Conservation (phyloP, 2,329 filamentous ascomycete genomes). For the Xylariales sp. region DNA sequence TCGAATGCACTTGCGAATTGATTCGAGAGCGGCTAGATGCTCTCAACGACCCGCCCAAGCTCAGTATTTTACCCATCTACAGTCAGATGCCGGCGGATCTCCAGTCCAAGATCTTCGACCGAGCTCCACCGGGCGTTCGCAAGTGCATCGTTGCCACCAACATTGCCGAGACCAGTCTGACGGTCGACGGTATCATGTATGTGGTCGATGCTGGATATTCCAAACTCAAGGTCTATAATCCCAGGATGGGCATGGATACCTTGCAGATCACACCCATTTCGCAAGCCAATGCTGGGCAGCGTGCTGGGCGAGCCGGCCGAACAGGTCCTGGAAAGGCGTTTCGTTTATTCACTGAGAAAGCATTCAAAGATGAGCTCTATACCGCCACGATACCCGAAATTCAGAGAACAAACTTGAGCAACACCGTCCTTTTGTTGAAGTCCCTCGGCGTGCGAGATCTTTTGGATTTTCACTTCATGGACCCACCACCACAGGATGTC, state of each 20-base stretch:
- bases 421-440: constrained; percentile 91
- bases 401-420: constrained; percentile 91
- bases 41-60: constrained; percentile 89
- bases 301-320: constrained; percentile 87
- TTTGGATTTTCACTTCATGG: constrained; percentile 98
- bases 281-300: constrained; percentile 90
- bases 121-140: constrained; percentile 80
- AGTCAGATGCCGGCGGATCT: constrained; percentile 99
- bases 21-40: constrained; percentile 82
- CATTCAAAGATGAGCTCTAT: constrained; percentile 94
- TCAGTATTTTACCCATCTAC: constrained; percentile 95
- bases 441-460: constrained; percentile 91
- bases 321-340: constrained; percentile 96
- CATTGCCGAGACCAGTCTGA: constrained; percentile 96
- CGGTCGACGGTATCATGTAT: constrained; percentile 98
- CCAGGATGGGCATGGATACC: constrained; percentile 98
- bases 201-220: constrained; percentile 95
- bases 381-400: constrained; percentile 97
- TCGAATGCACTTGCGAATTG: constrained; percentile 92
- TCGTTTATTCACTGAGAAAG: constrained; percentile 88
- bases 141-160: constrained; percentile 99
- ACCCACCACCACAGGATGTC: constrained; percentile 94
- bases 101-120: constrained; percentile 96
- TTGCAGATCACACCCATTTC: constrained; percentile 97
- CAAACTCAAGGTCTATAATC: constrained; percentile 98